A percentile compares a stretch with the other conserved stretches of the same genome.
These are phyloP conservation scores for Myochromella boudieri DNA, from an alignment of 768 basidiomycete species.

Conservation along the genomic window DNA sequence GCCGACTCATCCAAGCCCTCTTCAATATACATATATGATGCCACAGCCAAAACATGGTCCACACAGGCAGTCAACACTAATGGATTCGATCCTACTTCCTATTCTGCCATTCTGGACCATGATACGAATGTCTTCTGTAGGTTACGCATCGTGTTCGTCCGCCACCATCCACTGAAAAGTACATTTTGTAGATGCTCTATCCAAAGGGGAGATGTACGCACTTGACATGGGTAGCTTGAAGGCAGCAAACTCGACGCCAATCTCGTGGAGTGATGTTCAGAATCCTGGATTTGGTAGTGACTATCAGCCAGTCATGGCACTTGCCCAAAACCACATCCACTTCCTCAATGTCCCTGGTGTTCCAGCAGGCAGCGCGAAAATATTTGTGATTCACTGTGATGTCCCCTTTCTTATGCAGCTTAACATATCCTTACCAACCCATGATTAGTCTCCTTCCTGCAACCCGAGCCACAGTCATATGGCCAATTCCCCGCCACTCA, in stretches of 20 bases:
- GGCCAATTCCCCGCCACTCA: constrained; percentile 67
- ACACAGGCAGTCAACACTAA: constrained; percentile 60
- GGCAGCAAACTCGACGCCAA: constrained; percentile 52
- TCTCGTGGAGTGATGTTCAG: constrained; percentile 67
- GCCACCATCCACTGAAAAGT: constrained; percentile 7
- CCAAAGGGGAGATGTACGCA: constrained; percentile 60
- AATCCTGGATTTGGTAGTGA: constrained; percentile 51
- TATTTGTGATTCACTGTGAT: constrained; percentile 89
- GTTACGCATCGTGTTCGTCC: too few relatives aligned
- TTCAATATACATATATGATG: constrained; percentile 80
- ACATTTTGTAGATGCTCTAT: constrained; percentile 58
- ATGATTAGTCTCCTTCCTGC: constrained; percentile 83
- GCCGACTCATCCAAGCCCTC: constrained; percentile 71
- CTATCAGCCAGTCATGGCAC: constrained; percentile 75
- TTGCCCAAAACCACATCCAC: constrained; percentile 85
- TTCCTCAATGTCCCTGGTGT: constrained; percentile 74
- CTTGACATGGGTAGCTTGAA: constrained; percentile 71
- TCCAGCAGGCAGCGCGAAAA: constrained; percentile 66
- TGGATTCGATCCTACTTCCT: constrained; percentile 61
- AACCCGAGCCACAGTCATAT: constrained; percentile 67
- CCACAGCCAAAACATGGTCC: constrained; percentile 70
- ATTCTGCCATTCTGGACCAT: constrained; percentile 82
- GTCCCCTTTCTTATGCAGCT: constrained; percentile 22
- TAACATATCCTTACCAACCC: background rate
- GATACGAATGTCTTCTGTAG: constrained; percentile 95